A percentile compares a stretch with the other conserved stretches of the same genome.
Evolutionary conservation across 2,329 filamentous ascomycete species (phyloP).

Genomic region (Cordyceps pruinosa): DNA sequence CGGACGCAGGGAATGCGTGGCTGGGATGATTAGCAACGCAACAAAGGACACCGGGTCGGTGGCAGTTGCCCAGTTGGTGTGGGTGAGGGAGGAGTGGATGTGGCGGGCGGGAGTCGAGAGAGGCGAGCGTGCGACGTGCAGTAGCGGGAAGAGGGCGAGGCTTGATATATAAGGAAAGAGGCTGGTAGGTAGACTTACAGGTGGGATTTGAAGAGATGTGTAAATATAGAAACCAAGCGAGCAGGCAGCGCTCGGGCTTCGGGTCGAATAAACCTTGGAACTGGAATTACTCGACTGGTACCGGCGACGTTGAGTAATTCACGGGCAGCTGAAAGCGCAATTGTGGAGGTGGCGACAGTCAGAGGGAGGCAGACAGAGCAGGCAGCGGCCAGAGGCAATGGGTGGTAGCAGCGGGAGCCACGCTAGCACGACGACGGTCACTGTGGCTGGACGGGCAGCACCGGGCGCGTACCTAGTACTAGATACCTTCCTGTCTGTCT

Average conservation of each 20-base stretch:
- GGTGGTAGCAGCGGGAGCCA: background rate
- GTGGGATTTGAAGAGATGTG: no score
- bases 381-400: background rate
- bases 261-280: background rate
- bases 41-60: no score
- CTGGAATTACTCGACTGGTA: slow-evolving; percentile 2
- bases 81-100: background rate
- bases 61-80: no score
- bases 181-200: background rate
- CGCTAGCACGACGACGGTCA: background rate
- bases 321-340: slow-evolving; percentile 1
- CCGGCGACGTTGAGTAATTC: slow-evolving; percentile 1
- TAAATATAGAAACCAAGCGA: slow-evolving; percentile 8
- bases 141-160: slow-evolving; percentile 1
- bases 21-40: slow-evolving; percentile 9
- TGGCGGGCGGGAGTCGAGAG: slow-evolving; percentile 8
- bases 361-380: background rate
- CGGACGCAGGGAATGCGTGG: slow-evolving; percentile 3
- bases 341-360: slow-evolving; percentile 9
- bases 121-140: background rate
- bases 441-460: slow-evolving; percentile 2
- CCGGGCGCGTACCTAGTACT: background rate
- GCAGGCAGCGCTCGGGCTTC: background rate
- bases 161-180: slow-evolving; percentile 3
- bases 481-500: background rate